phyloP scores from a whole-genome alignment of 2,329 filamentous ascomycete genomes.

The Fusarium citri region DNA sequence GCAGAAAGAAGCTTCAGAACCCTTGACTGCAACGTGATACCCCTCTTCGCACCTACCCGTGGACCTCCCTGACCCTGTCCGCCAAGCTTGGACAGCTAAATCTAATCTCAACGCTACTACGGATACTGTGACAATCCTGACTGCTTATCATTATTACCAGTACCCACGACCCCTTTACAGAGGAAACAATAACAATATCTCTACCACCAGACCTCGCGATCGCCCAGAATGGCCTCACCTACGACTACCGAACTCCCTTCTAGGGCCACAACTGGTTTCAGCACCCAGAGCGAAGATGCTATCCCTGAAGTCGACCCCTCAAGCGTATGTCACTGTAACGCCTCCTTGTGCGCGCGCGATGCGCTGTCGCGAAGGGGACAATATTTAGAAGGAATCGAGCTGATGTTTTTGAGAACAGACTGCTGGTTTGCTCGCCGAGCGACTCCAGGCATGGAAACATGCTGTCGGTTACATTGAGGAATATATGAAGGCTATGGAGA shows the following conservation, averaged over 20 bases:
- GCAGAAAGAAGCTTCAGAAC: slow-evolving; percentile 34
- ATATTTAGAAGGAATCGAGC: neutral
- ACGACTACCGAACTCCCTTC: slow-evolving; percentile 55
- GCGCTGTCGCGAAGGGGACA: neutral
- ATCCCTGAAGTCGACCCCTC: slow-evolving; percentile 69
- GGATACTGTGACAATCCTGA: slow-evolving; percentile 13
- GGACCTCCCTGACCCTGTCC: slow-evolving; percentile 35
- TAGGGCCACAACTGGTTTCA: slow-evolving; percentile 60
- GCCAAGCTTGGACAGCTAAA: slow-evolving; percentile 34
- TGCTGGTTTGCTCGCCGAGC: slow-evolving; percentile 83
- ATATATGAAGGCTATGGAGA: slow-evolving; percentile 87
- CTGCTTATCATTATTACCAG: slow-evolving; percentile 1
- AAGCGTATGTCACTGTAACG: slow-evolving; percentile 58
- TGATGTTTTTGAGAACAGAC: slow-evolving; percentile 61
- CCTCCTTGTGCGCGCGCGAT: neutral
- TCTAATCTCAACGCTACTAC: slow-evolving; percentile 27
- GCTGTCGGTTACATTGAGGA: slow-evolving; percentile 91
- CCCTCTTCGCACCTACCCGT: slow-evolving; percentile 31
- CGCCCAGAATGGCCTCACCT: slow-evolving; percentile 48
- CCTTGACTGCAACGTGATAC: slow-evolving; percentile 35
- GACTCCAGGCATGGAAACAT: slow-evolving; percentile 96
- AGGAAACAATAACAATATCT: neutral
- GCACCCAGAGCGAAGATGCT: slow-evolving; percentile 66
- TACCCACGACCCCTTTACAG: slow-evolving; percentile 2
- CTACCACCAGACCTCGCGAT: neutral